Conservation (phyloP, 805 yeast genomes). For the Zygosaccharomyces bisporus region DNA sequence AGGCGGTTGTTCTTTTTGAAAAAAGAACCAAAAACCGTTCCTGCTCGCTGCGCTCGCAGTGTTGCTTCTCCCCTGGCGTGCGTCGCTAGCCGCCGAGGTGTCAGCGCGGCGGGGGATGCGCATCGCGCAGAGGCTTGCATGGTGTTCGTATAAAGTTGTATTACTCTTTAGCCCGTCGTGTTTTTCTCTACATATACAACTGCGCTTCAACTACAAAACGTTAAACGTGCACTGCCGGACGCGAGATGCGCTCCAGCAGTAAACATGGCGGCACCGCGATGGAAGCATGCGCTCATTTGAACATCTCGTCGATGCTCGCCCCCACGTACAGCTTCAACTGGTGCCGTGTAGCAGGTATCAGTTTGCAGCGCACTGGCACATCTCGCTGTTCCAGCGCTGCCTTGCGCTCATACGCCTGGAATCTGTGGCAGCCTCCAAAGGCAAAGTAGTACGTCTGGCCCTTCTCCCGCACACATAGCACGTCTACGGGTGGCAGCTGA, state of each 20-base stretch:
- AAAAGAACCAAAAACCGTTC: too few species aligned
- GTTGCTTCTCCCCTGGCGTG: too few species aligned
- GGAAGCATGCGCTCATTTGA: slow-evolving; percentile 8
- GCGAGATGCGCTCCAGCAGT: not conserved
- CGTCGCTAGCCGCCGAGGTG: too few species aligned
- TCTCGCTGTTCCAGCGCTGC: slow-evolving; percentile 37
- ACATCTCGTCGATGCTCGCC: slow-evolving; percentile 33
- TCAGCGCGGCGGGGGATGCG: too few species aligned
- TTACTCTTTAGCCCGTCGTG: too few species aligned
- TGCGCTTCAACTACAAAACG: too few species aligned
- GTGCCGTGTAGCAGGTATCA: slow-evolving; percentile 69
- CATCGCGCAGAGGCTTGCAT: too few species aligned
- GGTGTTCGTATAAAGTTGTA: too few species aligned
- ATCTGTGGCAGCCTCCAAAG: slow-evolving; percentile 88
- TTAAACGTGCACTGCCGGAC: too few species aligned
- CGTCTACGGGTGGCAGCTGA: slow-evolving; percentile 80
- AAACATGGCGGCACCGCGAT: not conserved
- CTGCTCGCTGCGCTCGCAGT: too few species aligned
- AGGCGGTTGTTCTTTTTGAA: too few species aligned
- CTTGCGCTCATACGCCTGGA: slow-evolving; percentile 72
- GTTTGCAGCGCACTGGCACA: slow-evolving; percentile 59
- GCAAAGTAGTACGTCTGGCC: slow-evolving; percentile 69
- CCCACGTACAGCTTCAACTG: slow-evolving; percentile 72
- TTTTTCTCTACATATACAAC: too few species aligned
- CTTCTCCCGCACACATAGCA: slow-evolving; percentile 58